Evolutionary conservation across 1,139 yeast genomes (phyloP), one percentile per base, ranked within the genome.

Genomic region (Lodderomyces pseudojiufengensis): DNA sequence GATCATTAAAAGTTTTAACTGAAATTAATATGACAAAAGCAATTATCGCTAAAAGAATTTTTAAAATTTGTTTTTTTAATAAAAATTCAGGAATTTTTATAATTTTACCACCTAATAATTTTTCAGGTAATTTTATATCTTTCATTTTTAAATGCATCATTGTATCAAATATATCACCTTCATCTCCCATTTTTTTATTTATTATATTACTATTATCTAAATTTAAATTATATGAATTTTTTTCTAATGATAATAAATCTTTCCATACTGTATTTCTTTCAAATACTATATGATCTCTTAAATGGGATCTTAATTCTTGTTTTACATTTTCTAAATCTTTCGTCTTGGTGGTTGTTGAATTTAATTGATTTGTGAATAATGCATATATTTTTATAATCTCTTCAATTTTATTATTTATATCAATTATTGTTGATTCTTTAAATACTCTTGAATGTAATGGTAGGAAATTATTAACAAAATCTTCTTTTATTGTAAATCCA

Each of bases 211-310:
- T 45, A 37, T 50, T 58, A 35, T 61, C 63, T 12, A 61, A 46
- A 44, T 61, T 56, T 44, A 63, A 50, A 40, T 60, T 59, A 44
- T 60, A 61, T 15, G 65, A 51, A 36, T 67, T 80, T 54, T 90
- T 76, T 59, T 90, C 96, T 52, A 88, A 63, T 13, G 90, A 88
- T 54, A 90, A 81, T 80, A 90, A 80, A 55, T 90, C 97, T 52
- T 92, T 82, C 97, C 97, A 90, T 16, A 90, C 97, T 0, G 97
- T 90, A 57, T 87, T 87, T 57, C 97, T 75, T 60, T 88, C 97
- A 95, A 95, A 90, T 12, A 88, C 95, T 33, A 90, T 85, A 58
- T 88, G 95, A 51, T 90, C 97, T 41, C 97, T 73, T 43, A 90
- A 63, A 49, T 86, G 86, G 11, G 86, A 70, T 43, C 82, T 75